These are phyloP conservation scores for Paecilomyces fulvus DNA, from an alignment of 2,329 filamentous ascomycete species.

Conservation along the genomic window DNA sequence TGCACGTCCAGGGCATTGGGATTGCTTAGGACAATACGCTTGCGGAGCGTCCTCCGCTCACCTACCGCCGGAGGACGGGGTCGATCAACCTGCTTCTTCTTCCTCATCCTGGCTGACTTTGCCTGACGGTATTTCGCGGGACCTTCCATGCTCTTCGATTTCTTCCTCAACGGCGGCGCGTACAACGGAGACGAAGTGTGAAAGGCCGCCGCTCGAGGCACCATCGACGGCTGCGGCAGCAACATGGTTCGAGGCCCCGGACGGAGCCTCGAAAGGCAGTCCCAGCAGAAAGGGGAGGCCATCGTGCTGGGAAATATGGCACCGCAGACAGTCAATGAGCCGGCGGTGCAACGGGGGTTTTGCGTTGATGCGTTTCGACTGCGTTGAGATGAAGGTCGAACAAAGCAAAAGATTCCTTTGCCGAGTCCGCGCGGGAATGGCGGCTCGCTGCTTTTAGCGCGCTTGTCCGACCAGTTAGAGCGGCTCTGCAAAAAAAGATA, in stretches of 20 bases:
- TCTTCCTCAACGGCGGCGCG: constrained; percentile 43
- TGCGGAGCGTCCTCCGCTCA: constrained; percentile 79
- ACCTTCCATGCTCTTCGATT: constrained; percentile 19
- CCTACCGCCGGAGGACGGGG: constrained; percentile 58
- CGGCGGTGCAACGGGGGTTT: constrained; percentile 9
- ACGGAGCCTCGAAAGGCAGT: constrained; percentile 46
- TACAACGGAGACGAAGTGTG: constrained; percentile 36
- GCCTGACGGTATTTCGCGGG: constrained; percentile 29
- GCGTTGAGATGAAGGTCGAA: constrained; percentile 11
- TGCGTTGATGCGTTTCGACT: constrained; percentile 12
- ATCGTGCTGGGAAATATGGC: constrained; percentile 35
- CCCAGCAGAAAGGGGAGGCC: constrained; percentile 52
- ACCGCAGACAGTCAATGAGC: constrained; percentile 17
- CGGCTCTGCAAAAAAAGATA: constrained; percentile 16
- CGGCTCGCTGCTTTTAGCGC: constrained; percentile 13
- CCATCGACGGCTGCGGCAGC: constrained; percentile 32
- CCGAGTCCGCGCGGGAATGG: constrained; percentile 16
- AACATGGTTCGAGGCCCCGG: constrained; percentile 31
- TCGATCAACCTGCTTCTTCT: constrained; percentile 32
- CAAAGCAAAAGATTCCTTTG: constrained; percentile 16
- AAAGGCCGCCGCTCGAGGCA: constrained; percentile 40
- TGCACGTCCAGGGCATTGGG: constrained; percentile 77
- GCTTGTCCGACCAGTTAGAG: constrained; percentile 13
- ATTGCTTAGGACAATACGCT: constrained; percentile 86
- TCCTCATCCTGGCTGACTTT: constrained; percentile 37